phyloP scores from a whole-genome alignment of 768 basidiomycete genomes.

The Trametes maxima region DNA sequence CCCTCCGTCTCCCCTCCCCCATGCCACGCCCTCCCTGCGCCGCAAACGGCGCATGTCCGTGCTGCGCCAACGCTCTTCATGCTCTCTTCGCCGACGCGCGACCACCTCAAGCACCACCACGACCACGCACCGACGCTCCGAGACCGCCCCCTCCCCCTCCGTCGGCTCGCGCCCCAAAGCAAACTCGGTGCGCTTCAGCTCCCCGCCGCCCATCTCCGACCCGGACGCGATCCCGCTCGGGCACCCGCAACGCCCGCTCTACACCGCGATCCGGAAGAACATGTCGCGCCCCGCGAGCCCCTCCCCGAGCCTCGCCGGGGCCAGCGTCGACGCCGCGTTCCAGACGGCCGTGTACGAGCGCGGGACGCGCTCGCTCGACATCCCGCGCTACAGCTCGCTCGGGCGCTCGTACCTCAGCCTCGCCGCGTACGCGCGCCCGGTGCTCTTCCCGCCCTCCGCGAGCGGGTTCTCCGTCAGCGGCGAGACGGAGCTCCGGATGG shows the following conservation, averaged over 20 bases:
- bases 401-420: constrained; percentile 16
- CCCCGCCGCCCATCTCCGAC: constrained; percentile 7
- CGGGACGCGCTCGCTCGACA: constrained; percentile 24
- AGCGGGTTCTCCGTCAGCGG: constrained; percentile 32
- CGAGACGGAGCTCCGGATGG: constrained; percentile 34
- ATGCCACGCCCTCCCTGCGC: constrained; percentile 15
- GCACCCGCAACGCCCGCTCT: constrained; percentile 29
- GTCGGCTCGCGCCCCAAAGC: constrained; percentile 8
- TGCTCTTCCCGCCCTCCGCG: constrained; percentile 12
- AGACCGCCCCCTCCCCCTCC: constrained; percentile 3
- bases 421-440: constrained; percentile 9
- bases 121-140: constrained; percentile 5
- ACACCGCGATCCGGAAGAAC: constrained; percentile 33
- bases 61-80: constrained; percentile 28
- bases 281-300: constrained; percentile 25
- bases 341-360: constrained; percentile 14
- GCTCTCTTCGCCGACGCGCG: constrained; percentile 28
- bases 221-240: constrained; percentile 23
- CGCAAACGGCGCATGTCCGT: constrained; percentile 25
- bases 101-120: constrained; percentile 8
- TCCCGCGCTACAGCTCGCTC: constrained; percentile 20
- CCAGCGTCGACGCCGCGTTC: constrained; percentile 14
- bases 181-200: constrained; percentile 16
- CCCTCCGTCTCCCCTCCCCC: constrained; percentile 11
- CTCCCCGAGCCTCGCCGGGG: constrained; percentile 1